Percentiles rank a stretch among this genome's conserved stretches.
Conservation (phyloP, 805 yeast species). For the Helenozyma rhizophorensis region DNA sequence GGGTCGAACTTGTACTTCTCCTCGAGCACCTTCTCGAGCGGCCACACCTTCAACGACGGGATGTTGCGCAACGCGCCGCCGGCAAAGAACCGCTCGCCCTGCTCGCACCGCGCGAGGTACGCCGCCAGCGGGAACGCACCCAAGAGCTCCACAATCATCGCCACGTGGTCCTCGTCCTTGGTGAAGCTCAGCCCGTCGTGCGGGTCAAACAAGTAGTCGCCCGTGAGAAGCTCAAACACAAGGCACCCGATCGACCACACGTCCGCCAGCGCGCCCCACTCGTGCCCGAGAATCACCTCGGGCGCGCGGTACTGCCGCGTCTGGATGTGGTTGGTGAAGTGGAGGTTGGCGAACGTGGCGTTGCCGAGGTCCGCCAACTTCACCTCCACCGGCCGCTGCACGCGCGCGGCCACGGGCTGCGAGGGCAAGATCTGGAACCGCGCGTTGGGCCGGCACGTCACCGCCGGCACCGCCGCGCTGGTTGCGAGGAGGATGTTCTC, state of each 20-base stretch:
- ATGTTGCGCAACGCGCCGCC: slow-evolving; percentile 74
- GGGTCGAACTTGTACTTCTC: slow-evolving; percentile 74
- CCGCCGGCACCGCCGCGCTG: slow-evolving; percentile 1
- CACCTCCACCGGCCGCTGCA: slow-evolving; percentile 30
- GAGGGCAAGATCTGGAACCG: slow-evolving; percentile 15
- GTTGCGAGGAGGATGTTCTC: slow-evolving; percentile 45
- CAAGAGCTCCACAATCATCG: slow-evolving; percentile 83
- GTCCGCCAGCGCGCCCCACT: slow-evolving; percentile 95
- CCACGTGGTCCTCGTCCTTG: slow-evolving; percentile 94
- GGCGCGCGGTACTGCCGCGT: slow-evolving; percentile 93
- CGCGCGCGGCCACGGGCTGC: slow-evolving; percentile 6
- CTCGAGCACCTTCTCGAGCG: slow-evolving; percentile 68
- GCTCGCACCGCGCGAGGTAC: slow-evolving; percentile 54
- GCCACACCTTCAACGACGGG: slow-evolving; percentile 84
- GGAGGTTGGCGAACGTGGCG: slow-evolving; percentile 77
- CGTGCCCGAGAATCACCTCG: slow-evolving; percentile 50
- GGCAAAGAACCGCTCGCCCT: slow-evolving; percentile 58
- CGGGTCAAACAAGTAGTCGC: slow-evolving; percentile 93
- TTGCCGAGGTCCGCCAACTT: slow-evolving; percentile 94
- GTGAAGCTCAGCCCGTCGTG: slow-evolving; percentile 67
- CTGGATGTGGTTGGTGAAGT: slow-evolving; percentile 85
- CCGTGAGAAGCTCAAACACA: slow-evolving; percentile 85
- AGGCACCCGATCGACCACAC: slow-evolving; percentile 96
- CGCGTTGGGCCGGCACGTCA: neutral
- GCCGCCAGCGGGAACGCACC: slow-evolving; percentile 63